These are phyloP conservation scores for Fonsecaea monophora DNA, from an alignment of 2,329 filamentous ascomycete genomes.

Conservation along the genomic window DNA sequence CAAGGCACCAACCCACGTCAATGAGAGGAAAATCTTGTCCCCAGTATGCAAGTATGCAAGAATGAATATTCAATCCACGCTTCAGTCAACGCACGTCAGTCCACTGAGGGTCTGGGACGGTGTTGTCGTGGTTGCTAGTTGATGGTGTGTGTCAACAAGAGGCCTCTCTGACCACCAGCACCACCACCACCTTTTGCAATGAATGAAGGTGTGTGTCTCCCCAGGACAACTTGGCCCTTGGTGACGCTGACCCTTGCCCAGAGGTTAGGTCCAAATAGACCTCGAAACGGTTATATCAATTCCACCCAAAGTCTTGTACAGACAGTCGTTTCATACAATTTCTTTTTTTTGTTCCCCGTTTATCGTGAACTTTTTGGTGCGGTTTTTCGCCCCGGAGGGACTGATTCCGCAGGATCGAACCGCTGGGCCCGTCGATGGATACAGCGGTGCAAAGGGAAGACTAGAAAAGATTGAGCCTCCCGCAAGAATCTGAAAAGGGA, in stretches of 20 bases:
- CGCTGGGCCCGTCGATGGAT: neutral
- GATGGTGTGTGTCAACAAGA: neutral
- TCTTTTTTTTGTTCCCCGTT: neutral
- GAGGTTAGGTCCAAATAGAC: neutral
- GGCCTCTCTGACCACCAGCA: neutral
- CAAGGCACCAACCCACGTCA: slow-evolving; percentile 4
- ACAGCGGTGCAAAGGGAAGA: slow-evolving; percentile 15
- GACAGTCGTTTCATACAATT: neutral
- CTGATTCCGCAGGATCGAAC: neutral
- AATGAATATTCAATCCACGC: neutral
- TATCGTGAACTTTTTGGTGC: slow-evolving; percentile 5
- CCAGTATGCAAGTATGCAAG: neutral
- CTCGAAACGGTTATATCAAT: slow-evolving; percentile 9
- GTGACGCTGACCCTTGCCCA: neutral
- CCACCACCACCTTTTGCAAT: neutral
- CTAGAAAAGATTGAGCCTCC: slow-evolving; percentile 17
- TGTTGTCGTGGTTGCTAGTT: neutral
- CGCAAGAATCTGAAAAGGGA: slow-evolving; percentile 21
- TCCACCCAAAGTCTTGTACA: neutral
- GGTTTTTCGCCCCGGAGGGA: neutral
- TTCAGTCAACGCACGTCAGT: neutral
- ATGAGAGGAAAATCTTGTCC: neutral
- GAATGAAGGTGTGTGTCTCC: neutral
- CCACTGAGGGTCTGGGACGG: neutral
- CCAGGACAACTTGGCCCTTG: slow-evolving; percentile 1